Percentiles rank a stretch among this genome's conserved stretches.
These are phyloP conservation scores for Penicillium sp. DNA, from an alignment of 2,329 filamentous ascomycete species.

Conservation along the genomic window DNA sequence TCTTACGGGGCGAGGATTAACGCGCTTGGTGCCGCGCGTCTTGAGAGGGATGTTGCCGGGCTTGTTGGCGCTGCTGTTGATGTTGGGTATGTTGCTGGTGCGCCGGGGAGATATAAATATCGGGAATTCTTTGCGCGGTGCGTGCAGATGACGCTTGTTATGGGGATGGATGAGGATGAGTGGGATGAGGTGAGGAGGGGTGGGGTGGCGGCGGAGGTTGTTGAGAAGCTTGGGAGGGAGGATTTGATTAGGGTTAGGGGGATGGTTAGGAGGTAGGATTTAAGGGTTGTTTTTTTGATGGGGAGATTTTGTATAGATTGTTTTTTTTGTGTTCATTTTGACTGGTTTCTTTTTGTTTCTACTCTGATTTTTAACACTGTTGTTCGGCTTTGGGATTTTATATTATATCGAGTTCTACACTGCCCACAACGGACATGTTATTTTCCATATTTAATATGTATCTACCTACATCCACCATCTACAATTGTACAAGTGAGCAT, in stretches of 20 bases:
- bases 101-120: slow-evolving; percentile 63
- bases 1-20: slow-evolving; percentile 75
- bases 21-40: slow-evolving; percentile 73
- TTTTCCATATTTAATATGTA: background rate
- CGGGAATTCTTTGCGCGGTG: slow-evolving; percentile 74
- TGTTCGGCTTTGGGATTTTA: background rate
- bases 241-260: slow-evolving; percentile 71
- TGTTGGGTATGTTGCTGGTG: slow-evolving; percentile 33
- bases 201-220: slow-evolving; percentile 48
- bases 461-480: background rate
- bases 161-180: slow-evolving; percentile 95
- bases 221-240: slow-evolving; percentile 66
- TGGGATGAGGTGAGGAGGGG: slow-evolving; percentile 72
- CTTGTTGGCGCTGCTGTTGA: slow-evolving; percentile 58
- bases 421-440: background rate
- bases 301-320: background rate
- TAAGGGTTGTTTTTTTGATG: too few species aligned
- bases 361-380: background rate
- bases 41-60: slow-evolving; percentile 79
- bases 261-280: slow-evolving; percentile 53
- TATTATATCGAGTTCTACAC: background rate
- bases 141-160: slow-evolving; percentile 76
- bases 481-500: background rate
- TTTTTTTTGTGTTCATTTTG: background rate
- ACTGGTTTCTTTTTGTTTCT: background rate